Percentiles rank a stretch among this genome's conserved stretches.
Conservation (phyloP, 148 eudicot species). For the Silene uniflora region DNA sequence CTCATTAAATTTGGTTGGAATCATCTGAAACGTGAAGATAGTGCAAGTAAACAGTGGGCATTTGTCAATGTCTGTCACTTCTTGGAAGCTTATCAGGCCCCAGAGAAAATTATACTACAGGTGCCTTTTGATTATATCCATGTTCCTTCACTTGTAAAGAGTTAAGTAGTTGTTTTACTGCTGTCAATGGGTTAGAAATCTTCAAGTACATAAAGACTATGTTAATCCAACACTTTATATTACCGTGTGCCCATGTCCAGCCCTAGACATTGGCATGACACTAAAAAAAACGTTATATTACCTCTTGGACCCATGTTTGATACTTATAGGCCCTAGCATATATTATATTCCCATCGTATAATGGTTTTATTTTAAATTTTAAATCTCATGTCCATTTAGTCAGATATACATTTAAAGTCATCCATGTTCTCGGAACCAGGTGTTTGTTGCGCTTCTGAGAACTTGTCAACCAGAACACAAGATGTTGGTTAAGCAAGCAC, state of each 20-base stretch:
- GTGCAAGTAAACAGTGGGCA: slow-evolving; percentile 99
- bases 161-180: background rate
- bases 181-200: background rate
- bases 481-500: slow-evolving; percentile 98
- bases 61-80: slow-evolving; percentile 99
- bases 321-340: background rate
- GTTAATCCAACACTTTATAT: background rate
- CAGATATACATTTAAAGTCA: background rate
- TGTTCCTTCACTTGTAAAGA: background rate
- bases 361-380: background rate
- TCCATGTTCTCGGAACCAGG: slow-evolving; percentile 42
- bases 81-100: slow-evolving; percentile 99
- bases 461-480: slow-evolving; percentile 99
- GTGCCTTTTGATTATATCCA: slow-evolving; percentile 29
- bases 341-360: background rate
- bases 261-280: background rate
- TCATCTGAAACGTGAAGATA: slow-evolving; percentile 99
- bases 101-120: slow-evolving; percentile 98
- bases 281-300: background rate
- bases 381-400: background rate
- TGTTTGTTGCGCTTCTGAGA: slow-evolving; percentile 93
- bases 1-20: slow-evolving; percentile 99
- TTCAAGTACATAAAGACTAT: background rate
- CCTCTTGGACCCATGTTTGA: background rate
- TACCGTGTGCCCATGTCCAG: background rate